A percentile compares a stretch with the other conserved stretches of the same genome.
These are phyloP conservation scores for Bothriochloa decipiens DNA, from an alignment of 176 grass and related monocot genomes.

Conservation along the genomic window DNA sequence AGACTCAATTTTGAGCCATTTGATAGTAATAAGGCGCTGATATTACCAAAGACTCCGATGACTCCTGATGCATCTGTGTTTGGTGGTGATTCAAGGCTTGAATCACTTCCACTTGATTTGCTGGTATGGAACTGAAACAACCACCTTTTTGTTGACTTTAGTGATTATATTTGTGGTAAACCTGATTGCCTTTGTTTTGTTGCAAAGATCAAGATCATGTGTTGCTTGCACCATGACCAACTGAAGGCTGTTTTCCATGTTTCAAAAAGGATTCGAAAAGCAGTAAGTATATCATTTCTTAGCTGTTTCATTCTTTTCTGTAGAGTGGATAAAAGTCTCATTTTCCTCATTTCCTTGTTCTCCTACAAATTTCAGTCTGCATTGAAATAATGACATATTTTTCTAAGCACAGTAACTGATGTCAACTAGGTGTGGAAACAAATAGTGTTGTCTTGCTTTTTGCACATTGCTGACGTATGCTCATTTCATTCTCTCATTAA, in stretches of 20 bases:
- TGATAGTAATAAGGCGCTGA: constrained; percentile 38
- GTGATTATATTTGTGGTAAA: constrained; percentile 35
- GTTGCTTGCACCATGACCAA: constrained; percentile 85
- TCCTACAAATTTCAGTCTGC: background rate
- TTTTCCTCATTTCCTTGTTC: constrained; percentile 31
- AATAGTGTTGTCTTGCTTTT: background rate
- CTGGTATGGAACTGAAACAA: constrained; percentile 56
- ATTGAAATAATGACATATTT: background rate
- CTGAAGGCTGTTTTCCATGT: constrained; percentile 79
- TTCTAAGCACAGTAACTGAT: constrained; percentile 7
- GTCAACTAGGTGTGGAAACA: background rate
- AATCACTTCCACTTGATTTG: constrained; percentile 86
- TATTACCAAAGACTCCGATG: constrained; percentile 62
- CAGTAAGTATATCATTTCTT: constrained; percentile 60
- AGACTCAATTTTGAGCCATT: constrained; percentile 51
- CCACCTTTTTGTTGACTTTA: constrained; percentile 11
- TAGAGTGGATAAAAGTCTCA: background rate
- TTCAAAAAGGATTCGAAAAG: constrained; percentile 62
- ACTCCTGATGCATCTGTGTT: constrained; percentile 55
- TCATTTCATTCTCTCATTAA: background rate
- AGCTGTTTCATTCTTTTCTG: constrained; percentile 11
- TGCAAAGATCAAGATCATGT: constrained; percentile 79
- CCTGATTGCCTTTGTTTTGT: constrained; percentile 32
- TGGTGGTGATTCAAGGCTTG: constrained; percentile 68
- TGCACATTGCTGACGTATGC: background rate